Conservation (phyloP, 176 grass and related monocot species). For the Bonia amplexicaulis region DNA sequence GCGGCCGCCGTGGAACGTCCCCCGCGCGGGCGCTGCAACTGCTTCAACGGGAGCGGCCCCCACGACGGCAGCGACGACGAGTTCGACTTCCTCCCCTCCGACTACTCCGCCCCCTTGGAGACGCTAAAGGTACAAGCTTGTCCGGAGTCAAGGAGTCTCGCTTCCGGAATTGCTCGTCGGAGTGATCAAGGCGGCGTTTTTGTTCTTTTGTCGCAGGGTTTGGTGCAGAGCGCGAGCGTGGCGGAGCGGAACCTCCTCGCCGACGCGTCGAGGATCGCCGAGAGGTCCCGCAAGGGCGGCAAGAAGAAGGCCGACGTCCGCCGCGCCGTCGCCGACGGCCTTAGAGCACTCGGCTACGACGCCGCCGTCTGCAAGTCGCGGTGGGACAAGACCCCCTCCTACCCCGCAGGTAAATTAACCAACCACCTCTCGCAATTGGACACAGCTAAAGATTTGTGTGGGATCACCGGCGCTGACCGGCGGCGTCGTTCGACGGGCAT, state of each 20-base stretch:
- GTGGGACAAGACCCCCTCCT: conserved; percentile 48
- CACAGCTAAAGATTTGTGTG: not conserved
- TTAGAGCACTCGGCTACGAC: conserved; percentile 61
- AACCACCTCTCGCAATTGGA: not conserved
- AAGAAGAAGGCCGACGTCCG: conserved; percentile 43
- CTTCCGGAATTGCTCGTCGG: not conserved
- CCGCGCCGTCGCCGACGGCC: conserved; percentile 43
- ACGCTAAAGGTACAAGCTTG: conserved; percentile 45
- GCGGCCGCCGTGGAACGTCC: conserved; percentile 37
- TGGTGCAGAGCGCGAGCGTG: conserved; percentile 58
- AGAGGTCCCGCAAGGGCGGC: conserved; percentile 26
- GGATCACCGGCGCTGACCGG: not conserved
- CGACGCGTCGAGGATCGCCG: conserved; percentile 54
- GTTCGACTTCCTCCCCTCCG: conserved; percentile 35
- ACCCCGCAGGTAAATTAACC: conserved; percentile 37
- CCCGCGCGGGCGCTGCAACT: conserved; percentile 40
- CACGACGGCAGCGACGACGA: conserved; percentile 60
- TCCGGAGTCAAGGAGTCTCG: not conserved
- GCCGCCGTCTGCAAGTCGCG: conserved; percentile 62
- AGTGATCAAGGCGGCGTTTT: not conserved
- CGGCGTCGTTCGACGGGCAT: not conserved
- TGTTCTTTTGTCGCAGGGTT: conserved; percentile 28
- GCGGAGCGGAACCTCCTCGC: conserved; percentile 68
- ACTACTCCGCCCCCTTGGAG: conserved; percentile 19
- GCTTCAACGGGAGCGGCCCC: conserved; percentile 57